These are phyloP conservation scores for Kandelia obovata DNA, from an alignment of 345 rosid species.

Conservation along the genomic window DNA sequence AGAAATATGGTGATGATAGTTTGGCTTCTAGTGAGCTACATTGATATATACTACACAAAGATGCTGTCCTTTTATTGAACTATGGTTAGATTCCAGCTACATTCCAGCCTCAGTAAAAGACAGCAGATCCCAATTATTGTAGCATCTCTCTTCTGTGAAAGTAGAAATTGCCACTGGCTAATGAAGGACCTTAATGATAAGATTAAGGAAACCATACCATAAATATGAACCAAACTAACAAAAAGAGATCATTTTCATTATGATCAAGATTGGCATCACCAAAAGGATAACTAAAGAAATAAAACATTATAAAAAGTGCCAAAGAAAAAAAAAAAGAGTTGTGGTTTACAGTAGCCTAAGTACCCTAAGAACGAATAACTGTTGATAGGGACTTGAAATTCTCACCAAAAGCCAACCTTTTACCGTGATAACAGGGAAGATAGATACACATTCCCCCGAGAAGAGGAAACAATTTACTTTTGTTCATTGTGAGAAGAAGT, in stretches of 20 bases:
- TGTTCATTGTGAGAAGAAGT: background rate
- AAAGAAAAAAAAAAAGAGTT: background rate
- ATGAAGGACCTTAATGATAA: constrained; percentile 1
- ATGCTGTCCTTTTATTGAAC: constrained; percentile 1
- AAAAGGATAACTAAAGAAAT: constrained; percentile 1
- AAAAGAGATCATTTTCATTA: constrained; percentile 8
- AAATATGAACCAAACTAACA: constrained; percentile 9
- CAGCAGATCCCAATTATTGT: constrained; percentile 13
- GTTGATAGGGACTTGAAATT: constrained; percentile 5
- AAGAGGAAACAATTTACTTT: background rate
- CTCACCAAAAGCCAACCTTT: constrained; percentile 6
- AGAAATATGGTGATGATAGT: too few species aligned
- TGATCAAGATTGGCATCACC: background rate
- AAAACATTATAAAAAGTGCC: background rate
- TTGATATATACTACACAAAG: background rate
- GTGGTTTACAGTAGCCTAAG: background rate
- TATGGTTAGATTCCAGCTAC: background rate
- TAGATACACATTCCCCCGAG: constrained; percentile 5
- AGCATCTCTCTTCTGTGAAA: constrained; percentile 11
- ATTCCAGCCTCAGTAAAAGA: background rate
- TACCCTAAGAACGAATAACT: background rate
- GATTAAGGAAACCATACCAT: constrained; percentile 9
- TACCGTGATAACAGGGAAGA: background rate
- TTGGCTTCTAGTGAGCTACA: background rate
- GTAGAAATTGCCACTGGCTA: background rate